These are phyloP conservation scores for Boletellus ananiceps DNA, from an alignment of 768 basidiomycete species.

Conservation along the genomic window DNA sequence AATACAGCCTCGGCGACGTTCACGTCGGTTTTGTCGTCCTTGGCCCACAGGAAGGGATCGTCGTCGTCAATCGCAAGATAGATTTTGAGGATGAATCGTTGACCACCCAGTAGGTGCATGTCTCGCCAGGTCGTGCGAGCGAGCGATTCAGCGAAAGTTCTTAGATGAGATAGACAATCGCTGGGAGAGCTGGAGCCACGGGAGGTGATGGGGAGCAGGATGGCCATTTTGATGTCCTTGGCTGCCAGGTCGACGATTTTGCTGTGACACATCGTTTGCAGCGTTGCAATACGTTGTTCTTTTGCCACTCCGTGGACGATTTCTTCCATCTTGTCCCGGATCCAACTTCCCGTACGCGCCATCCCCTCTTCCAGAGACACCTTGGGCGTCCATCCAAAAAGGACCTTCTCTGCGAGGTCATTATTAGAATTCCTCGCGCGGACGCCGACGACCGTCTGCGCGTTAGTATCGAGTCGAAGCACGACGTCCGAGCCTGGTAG, in stretches of 20 bases:
- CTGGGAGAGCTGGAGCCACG: conserved; percentile 33
- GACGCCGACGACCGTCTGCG: conserved; percentile 46
- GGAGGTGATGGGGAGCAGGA: conserved; percentile 58
- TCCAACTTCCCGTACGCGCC: conserved; percentile 45
- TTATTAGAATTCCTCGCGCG: conserved; percentile 52
- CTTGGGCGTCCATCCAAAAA: conserved; percentile 41
- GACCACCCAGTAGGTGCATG: conserved; percentile 27
- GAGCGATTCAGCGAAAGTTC: conserved; percentile 41
- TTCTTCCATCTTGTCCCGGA: conserved; percentile 35
- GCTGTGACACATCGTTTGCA: conserved; percentile 32
- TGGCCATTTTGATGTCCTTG: conserved; percentile 40
- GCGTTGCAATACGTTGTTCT: conserved; percentile 6
- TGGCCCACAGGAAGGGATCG: conserved; percentile 37
- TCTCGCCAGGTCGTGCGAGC: conserved; percentile 45
- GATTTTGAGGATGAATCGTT: conserved; percentile 35
- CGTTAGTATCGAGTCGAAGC: conserved; percentile 23
- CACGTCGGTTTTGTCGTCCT: conserved; percentile 4
- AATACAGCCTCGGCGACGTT: conserved; percentile 39
- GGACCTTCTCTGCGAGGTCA: conserved; percentile 22
- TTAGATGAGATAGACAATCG: conserved; percentile 41
- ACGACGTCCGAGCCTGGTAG: conserved; percentile 19
- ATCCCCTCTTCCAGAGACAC: conserved; percentile 44
- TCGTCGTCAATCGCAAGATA: conserved; percentile 53
- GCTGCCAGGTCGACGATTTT: conserved; percentile 36
- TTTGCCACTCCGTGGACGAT: conserved; percentile 6